These are phyloP conservation scores for Pyrenopolyporus hunteri DNA, from an alignment of 495 filamentous ascomycete genomes.

Conservation along the genomic window DNA sequence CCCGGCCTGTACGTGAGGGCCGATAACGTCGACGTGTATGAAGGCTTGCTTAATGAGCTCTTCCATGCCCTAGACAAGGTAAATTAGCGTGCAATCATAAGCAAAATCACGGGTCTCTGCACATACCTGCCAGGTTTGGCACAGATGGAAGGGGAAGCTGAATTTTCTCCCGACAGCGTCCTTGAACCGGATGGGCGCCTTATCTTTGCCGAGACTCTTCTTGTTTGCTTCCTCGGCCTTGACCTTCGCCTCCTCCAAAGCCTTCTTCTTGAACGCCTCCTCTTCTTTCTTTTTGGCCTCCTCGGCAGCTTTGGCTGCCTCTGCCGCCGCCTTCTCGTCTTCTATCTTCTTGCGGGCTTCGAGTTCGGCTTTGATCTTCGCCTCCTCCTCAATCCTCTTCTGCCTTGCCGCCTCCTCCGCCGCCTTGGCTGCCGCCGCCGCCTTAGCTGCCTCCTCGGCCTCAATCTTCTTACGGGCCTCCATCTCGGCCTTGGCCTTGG, in stretches of 20 bases:
- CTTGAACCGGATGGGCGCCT: conserved; percentile 76
- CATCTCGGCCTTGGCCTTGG: conserved; percentile 40
- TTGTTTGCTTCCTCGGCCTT: conserved; percentile 61
- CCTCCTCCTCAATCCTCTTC: conserved; percentile 42
- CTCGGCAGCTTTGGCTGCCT: conserved; percentile 40
- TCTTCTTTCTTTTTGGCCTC: conserved; percentile 50
- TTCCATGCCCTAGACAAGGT: conserved; percentile 72
- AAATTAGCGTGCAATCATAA: conserved; percentile 19
- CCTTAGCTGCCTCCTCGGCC: conserved; percentile 41
- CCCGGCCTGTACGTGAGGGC: conserved; percentile 80
- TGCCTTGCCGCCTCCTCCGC: conserved; percentile 35
- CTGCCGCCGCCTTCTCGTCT: conserved; percentile 43
- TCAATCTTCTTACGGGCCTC: conserved; percentile 43
- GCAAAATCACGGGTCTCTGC: not conserved
- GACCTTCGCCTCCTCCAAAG: conserved; percentile 50
- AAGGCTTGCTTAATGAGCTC: conserved; percentile 87
- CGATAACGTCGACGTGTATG: conserved; percentile 80
- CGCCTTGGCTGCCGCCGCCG: conserved; percentile 25
- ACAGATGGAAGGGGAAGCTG: conserved; percentile 81
- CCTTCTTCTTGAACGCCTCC: conserved; percentile 53
- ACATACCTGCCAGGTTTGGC: conserved; percentile 79
- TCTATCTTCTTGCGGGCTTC: conserved; percentile 52
- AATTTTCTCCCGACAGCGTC: conserved; percentile 87
- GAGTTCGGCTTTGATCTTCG: conserved; percentile 53
- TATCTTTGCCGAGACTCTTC: conserved; percentile 51